These are phyloP conservation scores for Colletotrichum gigasporum DNA, from an alignment of 2,329 filamentous ascomycete genomes.

Conservation along the genomic window DNA sequence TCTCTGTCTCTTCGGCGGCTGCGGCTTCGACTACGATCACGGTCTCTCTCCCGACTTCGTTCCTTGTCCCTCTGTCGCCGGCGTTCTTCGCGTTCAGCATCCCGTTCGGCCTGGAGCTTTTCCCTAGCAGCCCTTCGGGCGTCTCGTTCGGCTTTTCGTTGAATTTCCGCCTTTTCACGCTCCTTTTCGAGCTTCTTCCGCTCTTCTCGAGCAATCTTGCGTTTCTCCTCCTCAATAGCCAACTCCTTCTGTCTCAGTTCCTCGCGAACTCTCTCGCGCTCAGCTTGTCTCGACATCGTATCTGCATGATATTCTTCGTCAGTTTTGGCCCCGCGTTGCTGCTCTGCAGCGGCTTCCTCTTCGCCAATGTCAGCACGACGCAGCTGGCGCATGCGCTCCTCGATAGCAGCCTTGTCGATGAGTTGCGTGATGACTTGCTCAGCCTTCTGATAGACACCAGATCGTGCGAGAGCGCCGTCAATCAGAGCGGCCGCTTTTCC, in stretches of 20 bases:
- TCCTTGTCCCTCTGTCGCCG: slow-evolving; percentile 52
- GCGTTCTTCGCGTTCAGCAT: slow-evolving; percentile 66
- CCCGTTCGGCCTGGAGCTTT: slow-evolving; percentile 52
- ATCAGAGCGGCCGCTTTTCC: slow-evolving; percentile 79
- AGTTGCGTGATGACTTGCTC: slow-evolving; percentile 70
- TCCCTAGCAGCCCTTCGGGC: slow-evolving; percentile 55
- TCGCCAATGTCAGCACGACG: slow-evolving; percentile 74
- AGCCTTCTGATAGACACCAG: slow-evolving; percentile 78
- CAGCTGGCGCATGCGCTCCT: slow-evolving; percentile 74
- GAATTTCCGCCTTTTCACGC: slow-evolving; percentile 58
- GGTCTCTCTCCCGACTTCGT: slow-evolving; percentile 49
- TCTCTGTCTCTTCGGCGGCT: slow-evolving; percentile 36
- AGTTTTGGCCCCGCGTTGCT: slow-evolving; percentile 72
- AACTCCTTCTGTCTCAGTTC: slow-evolving; percentile 68
- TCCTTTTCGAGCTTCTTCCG: slow-evolving; percentile 60
- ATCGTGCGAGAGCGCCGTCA: slow-evolving; percentile 80
- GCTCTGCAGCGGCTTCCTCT: slow-evolving; percentile 73
- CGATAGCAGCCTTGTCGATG: slow-evolving; percentile 74
- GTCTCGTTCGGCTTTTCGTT: slow-evolving; percentile 60
- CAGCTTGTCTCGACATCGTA: slow-evolving; percentile 66
- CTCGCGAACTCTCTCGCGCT: slow-evolving; percentile 69
- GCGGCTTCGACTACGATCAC: slow-evolving; percentile 43
- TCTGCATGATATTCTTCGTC: slow-evolving; percentile 79
- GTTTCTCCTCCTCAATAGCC: slow-evolving; percentile 70
- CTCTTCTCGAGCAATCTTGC: slow-evolving; percentile 65